A percentile compares a stretch with the other conserved stretches of the same genome.
Conservation (phyloP, 306 rosid genomes). For the Trifolium subterraneum region DNA sequence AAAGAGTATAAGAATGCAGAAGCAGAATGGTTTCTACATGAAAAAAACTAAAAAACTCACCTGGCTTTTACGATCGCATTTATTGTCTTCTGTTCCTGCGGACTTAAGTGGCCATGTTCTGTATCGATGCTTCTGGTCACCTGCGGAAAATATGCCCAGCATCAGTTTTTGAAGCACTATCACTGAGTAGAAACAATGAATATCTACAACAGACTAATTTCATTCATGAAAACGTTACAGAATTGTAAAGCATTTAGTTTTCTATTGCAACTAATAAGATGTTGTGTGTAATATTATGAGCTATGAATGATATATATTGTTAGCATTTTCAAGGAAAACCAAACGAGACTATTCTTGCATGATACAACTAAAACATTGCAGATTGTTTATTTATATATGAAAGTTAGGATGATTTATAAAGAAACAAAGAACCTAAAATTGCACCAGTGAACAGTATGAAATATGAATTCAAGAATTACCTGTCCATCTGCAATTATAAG, state of each 20-base stretch:
- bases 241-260: conserved; percentile 8
- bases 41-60: conserved; percentile 42
- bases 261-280: background rate
- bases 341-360: conserved; percentile 3
- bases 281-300: background rate
- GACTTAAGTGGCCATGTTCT: conserved; percentile 58
- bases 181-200: conserved; percentile 27
- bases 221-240: conserved; percentile 5
- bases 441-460: conserved; percentile 10
- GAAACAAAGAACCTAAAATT: conserved; percentile 14
- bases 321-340: no score
- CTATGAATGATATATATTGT: background rate
- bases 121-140: conserved; percentile 83
- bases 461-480: conserved; percentile 49
- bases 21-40: conserved; percentile 26
- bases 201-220: conserved; percentile 10
- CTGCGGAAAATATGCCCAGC: conserved; percentile 45
- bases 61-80: conserved; percentile 85
- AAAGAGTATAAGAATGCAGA: conserved; percentile 35
- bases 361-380: conserved; percentile 14
- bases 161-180: conserved; percentile 25
- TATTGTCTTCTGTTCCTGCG: conserved; percentile 75
- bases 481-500: conserved; percentile 88
- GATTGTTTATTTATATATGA: conserved; percentile 28
- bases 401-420: conserved; percentile 19